These are phyloP conservation scores for Platanthera guangdongensis DNA, from an alignment of 106 monocot genomes.

Conservation along the genomic window DNA sequence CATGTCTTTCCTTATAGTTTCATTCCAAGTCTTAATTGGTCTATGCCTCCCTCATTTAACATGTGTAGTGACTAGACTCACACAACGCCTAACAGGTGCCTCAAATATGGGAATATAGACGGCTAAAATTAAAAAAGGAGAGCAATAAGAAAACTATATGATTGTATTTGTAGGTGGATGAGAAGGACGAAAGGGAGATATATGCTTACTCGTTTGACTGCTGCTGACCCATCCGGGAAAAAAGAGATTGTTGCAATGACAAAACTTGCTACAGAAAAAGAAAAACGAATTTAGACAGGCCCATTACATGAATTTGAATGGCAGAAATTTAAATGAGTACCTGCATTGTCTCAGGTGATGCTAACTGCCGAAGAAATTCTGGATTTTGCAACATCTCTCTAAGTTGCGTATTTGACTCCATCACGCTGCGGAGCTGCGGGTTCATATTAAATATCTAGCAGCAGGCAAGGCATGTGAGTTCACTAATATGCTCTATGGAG, in stretches of 20 bases:
- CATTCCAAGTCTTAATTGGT: no score
- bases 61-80: no score
- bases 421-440: constrained; percentile 50
- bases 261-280: constrained; percentile 53
- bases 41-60: no score
- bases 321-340: constrained; percentile 12
- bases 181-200: no score
- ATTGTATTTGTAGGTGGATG: neutral
- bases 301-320: neutral
- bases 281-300: neutral
- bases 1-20: no score
- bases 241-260: constrained; percentile 51
- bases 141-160: no score
- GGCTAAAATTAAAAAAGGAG: neutral
- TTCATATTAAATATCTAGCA: constrained; percentile 43
- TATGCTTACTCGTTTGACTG: constrained; percentile 54
- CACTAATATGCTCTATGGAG: neutral
- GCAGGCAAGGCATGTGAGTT: neutral
- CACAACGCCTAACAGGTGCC: no score
- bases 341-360: constrained; percentile 79
- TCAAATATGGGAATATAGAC: neutral
- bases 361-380: constrained; percentile 65
- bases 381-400: constrained; percentile 85
- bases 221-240: constrained; percentile 35
- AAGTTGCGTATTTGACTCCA: constrained; percentile 57